Base-by-base conservation (phyloP, 2,329 filamentous ascomycete genomes). In the Cladosporium velox region DNA sequence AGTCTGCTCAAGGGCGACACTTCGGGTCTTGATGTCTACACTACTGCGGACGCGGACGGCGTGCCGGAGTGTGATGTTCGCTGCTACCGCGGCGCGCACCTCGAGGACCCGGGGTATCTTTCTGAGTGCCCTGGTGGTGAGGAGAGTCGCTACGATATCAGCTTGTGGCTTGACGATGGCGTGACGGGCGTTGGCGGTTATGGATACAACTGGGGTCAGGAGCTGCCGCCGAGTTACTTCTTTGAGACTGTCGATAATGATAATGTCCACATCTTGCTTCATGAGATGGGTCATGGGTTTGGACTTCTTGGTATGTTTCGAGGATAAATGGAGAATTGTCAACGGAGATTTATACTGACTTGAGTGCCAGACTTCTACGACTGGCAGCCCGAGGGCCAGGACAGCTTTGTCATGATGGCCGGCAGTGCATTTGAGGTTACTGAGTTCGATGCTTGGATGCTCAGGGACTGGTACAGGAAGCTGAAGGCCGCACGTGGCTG, bases 361-460 rank as follows among this genome's bases (percentile, higher is more conserved):
- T 47, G 8, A 2, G 4, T 58, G n/a, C 4, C 51, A 61, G 76
- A 82, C 65, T 82, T 79, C 73, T 78, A 78, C 68, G 79, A 82
- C 70, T 83, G 80, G 80, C 80, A 77, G 34, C 81, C 82, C 0
- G 75, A 74, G 6, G 80, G 80, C 4, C 69, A 79, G 41, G 70
- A 71, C 10, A 80, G 75, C 70, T 83, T 83, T 72, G 76, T 83
- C 68, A 83, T 84, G 81, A 70, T 77, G 59, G 80, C 81, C 52
- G 81, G 82, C 2, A 79, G 77, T 52, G 74, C 82, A 0, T 73
- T 70, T 18, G 66, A 76, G 55, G 76, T 84, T 24, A 84, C 82
- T 2, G 81, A 84, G 54, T 84, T 84, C 59, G 81, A 83, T 64
- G 80, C 79, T 15, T 83, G 82, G 82, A 83, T 83, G 81, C 70